Conservation (phyloP, 441 rosid genomes). For the Euphorbia celastroides region DNA sequence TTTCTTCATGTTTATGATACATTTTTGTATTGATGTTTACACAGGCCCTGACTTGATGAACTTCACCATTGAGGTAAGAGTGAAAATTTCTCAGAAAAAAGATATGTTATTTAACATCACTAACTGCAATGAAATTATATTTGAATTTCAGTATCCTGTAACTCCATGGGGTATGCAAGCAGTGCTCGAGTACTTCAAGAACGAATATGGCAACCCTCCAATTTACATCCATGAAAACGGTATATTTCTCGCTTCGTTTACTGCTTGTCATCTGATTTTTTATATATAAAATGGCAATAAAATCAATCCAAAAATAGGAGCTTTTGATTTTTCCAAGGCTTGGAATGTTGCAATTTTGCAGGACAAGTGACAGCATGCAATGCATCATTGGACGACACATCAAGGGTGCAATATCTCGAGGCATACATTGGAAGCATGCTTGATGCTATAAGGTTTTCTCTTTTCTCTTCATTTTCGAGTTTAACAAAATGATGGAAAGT, state of each 20-base stretch:
- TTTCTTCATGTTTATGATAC: neutral
- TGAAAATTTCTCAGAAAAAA: neutral
- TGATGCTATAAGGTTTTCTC: constrained; percentile 48
- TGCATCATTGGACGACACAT: constrained; percentile 40
- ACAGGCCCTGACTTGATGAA: constrained; percentile 1
- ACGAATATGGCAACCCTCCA: constrained; percentile 58
- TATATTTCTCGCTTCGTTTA: constrained; percentile 28
- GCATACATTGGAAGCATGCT: constrained; percentile 46
- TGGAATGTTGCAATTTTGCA: constrained; percentile 11
- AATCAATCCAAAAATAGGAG: neutral
- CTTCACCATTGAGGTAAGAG: constrained; percentile 19
- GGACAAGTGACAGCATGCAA: constrained; percentile 30
- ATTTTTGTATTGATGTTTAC: neutral
- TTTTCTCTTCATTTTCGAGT: neutral
- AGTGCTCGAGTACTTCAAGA: constrained; percentile 47
- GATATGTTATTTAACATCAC: neutral
- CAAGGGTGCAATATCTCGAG: constrained; percentile 41
- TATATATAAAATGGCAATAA: too few relatives aligned
- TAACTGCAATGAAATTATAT: neutral
- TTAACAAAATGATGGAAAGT: neutral
- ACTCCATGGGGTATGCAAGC: constrained; percentile 42
- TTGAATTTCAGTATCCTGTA: constrained; percentile 27
- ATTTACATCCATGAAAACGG: constrained; percentile 75
- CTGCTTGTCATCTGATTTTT: too few relatives aligned
- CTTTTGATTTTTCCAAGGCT: neutral